phyloP scores from a whole-genome alignment of 257 asterid species.

The Nicotiana tabacum region DNA sequence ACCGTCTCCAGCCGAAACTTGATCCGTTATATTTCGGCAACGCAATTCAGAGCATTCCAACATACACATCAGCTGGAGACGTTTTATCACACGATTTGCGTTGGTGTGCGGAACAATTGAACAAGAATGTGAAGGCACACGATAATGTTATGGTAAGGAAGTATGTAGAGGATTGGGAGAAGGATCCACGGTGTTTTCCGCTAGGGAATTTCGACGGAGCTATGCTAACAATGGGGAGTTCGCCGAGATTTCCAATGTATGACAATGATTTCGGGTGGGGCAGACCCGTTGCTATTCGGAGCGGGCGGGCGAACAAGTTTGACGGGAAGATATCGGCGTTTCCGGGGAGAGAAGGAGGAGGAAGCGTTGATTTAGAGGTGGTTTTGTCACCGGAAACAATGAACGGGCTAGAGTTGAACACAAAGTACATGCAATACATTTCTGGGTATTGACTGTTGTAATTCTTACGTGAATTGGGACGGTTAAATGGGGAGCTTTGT shows the following conservation, averaged over 20 bases:
- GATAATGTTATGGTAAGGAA: conserved; percentile 33
- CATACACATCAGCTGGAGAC: conserved; percentile 38
- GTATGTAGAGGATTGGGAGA: conserved; percentile 37
- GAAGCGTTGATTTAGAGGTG: conserved; percentile 46
- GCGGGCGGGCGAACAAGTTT: conserved; percentile 48
- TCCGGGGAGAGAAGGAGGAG: conserved; percentile 41
- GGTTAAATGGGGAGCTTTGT: not conserved
- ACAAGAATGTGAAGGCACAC: conserved; percentile 39
- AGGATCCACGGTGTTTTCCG: conserved; percentile 48
- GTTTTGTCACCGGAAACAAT: conserved; percentile 42
- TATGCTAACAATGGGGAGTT: conserved; percentile 50
- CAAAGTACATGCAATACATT: conserved; percentile 47
- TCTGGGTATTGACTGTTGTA: not conserved
- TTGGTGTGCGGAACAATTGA: conserved; percentile 59
- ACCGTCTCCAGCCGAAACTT: conserved; percentile 53
- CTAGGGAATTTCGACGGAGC: conserved; percentile 55
- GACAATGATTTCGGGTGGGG: conserved; percentile 60
- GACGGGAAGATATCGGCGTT: conserved; percentile 55
- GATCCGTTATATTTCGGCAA: conserved; percentile 54
- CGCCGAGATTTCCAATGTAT: conserved; percentile 47
- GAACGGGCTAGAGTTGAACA: conserved; percentile 31
- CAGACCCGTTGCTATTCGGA: conserved; percentile 33
- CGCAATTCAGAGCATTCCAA: conserved; percentile 68
- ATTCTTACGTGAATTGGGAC: too few relatives aligned
- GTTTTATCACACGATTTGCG: conserved; percentile 26